Evolutionary conservation across 306 rosid species (phyloP).

Genomic region (Quercus ilex): DNA sequence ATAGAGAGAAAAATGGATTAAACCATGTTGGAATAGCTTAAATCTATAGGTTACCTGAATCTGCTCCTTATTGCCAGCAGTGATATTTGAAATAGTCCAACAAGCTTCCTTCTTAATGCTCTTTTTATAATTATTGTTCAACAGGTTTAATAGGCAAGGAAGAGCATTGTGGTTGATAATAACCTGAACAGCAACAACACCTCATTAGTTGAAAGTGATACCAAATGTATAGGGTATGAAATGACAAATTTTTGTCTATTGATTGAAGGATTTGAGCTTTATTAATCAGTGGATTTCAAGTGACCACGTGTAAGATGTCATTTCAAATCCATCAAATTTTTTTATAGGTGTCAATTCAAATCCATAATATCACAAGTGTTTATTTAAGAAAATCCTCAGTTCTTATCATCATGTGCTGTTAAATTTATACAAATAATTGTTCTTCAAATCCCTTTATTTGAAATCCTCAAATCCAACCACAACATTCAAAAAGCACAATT

Average conservation of each 20-base stretch:
- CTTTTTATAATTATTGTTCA: slow-evolving; percentile 78
- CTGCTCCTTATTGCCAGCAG: slow-evolving; percentile 94
- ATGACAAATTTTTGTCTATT: too few species aligned
- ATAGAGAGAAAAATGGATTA: background rate
- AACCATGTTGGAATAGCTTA: too few species aligned
- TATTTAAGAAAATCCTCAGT: too few species aligned
- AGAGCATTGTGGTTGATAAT: slow-evolving; percentile 81
- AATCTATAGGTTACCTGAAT: slow-evolving; percentile 60
- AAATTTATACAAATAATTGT: too few species aligned
- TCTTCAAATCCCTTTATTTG: background rate
- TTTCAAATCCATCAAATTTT: too few species aligned
- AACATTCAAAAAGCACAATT: background rate
- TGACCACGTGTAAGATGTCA: too few species aligned
- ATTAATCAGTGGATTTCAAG: too few species aligned
- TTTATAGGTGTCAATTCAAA: too few species aligned
- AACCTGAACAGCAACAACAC: slow-evolving; percentile 40
- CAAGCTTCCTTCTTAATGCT: slow-evolving; percentile 98
- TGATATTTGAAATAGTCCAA: slow-evolving; percentile 93
- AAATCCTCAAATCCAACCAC: too few species aligned
- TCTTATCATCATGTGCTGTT: too few species aligned
- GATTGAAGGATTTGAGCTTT: too few species aligned
- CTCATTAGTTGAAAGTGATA: slow-evolving; percentile 16
- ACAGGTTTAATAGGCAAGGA: slow-evolving; percentile 64
- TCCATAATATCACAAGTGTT: too few species aligned
- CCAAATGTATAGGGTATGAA: background rate